Base-by-base conservation (phyloP, 305 asterid species). In the Fraxinus sp. region DNA sequence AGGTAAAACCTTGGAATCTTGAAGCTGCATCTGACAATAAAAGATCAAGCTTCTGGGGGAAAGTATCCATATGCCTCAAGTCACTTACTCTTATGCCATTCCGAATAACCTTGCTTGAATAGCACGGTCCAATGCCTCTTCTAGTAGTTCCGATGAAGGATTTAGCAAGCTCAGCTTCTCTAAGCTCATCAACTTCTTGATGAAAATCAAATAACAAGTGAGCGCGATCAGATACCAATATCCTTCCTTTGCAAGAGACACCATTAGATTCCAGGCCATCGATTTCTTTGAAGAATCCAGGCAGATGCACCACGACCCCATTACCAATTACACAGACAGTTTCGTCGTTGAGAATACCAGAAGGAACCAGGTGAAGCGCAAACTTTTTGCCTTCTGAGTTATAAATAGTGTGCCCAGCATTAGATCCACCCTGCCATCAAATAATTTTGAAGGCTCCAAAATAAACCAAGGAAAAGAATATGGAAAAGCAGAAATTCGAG, bases 21-120 rank as follows among this genome's bases (percentile, higher is more conserved):
- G 97, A 87, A 55, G 98, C 97, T 46, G 98, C 98, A 83, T 96
- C 98, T 62, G 95, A 85, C 76, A 94, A 86, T 81, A 96, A 89
- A 84, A 91, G 80, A 83, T 93, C 98, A 76, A 96, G 98, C 90
- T 93, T 94, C 90, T 93, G 93, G 33, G 92, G 92, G 76, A 96
- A 94, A 74, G 94, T 93, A 86, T 94, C 99, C 99, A 94, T 96
- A 80, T 92, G 98, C 97, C 95, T 91, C 90, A 96, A 88, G 89
- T 94, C 98, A 82, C 97, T 39, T 78, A 94, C 98, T 91, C 99
- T 88, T 66, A 94, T 85, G 79, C 99, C 98, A 88, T 94, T 96
- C 16, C 99, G 87, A 62, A 92, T 96, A 75, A 91, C 99, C 90
- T 96, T 96, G 90, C 97, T 94, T 5, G 99, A 96, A 84, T 93